Evolutionary conservation across 1,284 basidiomycete genomes (phyloP).

Genomic region (Meira miltonrushii): DNA sequence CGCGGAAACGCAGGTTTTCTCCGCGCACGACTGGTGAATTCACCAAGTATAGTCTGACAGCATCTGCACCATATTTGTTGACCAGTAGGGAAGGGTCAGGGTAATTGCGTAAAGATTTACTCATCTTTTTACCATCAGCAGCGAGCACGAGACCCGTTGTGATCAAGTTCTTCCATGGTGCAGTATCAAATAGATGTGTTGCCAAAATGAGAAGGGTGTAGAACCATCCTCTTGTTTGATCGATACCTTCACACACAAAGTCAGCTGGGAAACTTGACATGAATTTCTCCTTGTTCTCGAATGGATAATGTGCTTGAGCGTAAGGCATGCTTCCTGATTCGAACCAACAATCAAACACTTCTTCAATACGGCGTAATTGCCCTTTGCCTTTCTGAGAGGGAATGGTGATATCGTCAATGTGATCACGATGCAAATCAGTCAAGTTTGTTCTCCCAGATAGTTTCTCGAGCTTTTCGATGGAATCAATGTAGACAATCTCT

Average conservation of each 20-base stretch:
- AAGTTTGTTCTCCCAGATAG: constrained; percentile 80
- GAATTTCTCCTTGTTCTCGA: constrained; percentile 83
- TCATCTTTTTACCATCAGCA: constrained; percentile 99
- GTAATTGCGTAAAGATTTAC: constrained; percentile 95
- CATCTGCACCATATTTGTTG: constrained; percentile 89
- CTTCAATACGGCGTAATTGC: constrained; percentile 77
- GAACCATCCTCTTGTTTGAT: constrained; percentile 81
- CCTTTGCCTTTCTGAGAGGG: constrained; percentile 89
- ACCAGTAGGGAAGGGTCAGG: constrained; percentile 94
- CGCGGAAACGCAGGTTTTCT: constrained; percentile 94
- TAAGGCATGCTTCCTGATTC: constrained; percentile 99
- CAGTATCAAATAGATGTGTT: constrained; percentile 85
- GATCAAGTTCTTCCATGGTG: constrained; percentile 98
- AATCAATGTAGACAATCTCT: constrained; percentile 86
- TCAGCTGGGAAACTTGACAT: constrained; percentile 88
- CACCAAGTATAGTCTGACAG: constrained; percentile 94
- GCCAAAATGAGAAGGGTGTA: constrained; percentile 94
- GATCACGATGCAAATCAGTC: constrained; percentile 89
- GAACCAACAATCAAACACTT: constrained; percentile 99
- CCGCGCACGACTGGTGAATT: constrained; percentile 98
- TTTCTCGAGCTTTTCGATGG: constrained; percentile 79
- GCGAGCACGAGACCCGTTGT: constrained; percentile 93
- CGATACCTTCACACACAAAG: constrained; percentile 90
- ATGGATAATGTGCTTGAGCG: constrained; percentile 94
- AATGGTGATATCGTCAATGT: constrained; percentile 92